phyloP scores from a whole-genome alignment of 495 filamentous ascomycete species.

The Chlorociboria aeruginascens region DNA sequence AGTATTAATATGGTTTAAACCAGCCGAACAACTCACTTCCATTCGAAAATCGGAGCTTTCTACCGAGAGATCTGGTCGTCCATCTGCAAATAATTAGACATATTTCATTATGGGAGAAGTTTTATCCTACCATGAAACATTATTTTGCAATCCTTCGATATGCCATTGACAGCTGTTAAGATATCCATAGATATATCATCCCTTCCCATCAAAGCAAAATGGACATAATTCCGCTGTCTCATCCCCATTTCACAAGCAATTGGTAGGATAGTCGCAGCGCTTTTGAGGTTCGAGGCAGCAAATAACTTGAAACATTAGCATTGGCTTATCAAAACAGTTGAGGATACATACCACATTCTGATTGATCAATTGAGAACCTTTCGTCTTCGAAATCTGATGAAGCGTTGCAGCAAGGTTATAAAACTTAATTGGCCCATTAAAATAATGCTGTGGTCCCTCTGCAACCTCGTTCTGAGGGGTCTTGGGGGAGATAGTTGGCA shows the following conservation, averaged over 20 bases:
- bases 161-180: constrained; percentile 37
- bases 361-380: constrained; percentile 21
- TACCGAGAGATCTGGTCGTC: constrained; percentile 33
- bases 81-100: constrained; percentile 25
- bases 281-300: constrained; percentile 36
- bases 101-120: neutral
- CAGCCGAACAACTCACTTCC: constrained; percentile 33
- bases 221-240: constrained; percentile 33
- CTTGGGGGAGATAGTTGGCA: neutral
- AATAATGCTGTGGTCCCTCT: constrained; percentile 24
- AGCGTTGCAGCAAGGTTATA: constrained; percentile 38
- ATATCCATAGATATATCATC: constrained; percentile 40
- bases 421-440: constrained; percentile 45
- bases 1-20: constrained; percentile 30
- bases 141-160: constrained; percentile 35
- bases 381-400: constrained; percentile 25
- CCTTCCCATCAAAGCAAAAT: constrained; percentile 42
- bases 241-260: constrained; percentile 42
- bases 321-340: neutral
- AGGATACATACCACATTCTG: constrained; percentile 25
- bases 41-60: constrained; percentile 38
- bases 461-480: neutral
- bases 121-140: constrained; percentile 37
- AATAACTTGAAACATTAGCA: constrained; percentile 25
- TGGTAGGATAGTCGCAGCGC: constrained; percentile 38